Evolutionary conservation across 768 basidiomycete species (phyloP), one percentile per base, ranked within the genome.

Genomic region (Boletus vinaceobasis): DNA sequence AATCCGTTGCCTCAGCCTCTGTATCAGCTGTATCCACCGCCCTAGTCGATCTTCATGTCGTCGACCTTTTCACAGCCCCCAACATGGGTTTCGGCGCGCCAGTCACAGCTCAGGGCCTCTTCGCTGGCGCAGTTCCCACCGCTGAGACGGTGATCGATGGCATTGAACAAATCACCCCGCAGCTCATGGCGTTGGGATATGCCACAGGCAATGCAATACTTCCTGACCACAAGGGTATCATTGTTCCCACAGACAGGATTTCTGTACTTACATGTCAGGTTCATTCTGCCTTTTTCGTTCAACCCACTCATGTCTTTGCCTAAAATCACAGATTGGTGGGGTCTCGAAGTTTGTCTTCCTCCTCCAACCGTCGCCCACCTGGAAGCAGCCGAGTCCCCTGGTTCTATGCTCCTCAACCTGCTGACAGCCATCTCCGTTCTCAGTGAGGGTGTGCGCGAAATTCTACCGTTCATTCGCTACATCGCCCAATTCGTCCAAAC

Each of bases 401-500:
- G 60, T 26, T 35, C 65, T 58, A 74, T 86, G 0, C 66, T 89
- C 33, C 77, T 93, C 66, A 87, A 88, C 66, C 82, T 93, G 63
- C 73, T 95, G 7, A 84, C 90, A 5, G 90, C 86, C 0, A 67
- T 92, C 11, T 76, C 89, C 1, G 45, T 90, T 19, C 71, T 90
- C 46, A 83, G 82, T 59, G 83, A 84, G 53, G 93, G 90, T 23
- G 84, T 87, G 32, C 83, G 87, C 42, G 92, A 94, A 68, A 82
- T 93, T 42, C 74, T 93, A 2, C 92, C 92, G 0, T 90, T 92
- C 66, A 76, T 91, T 61, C 88, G 90, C 31, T 93, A 92, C 72
- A 83, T 92, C 48, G 76, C 87, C 15, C 86, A 87, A 58, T 93
- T 83, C 69, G 73, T 89, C 59, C 87, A 93, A 60, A 83, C 80